These are phyloP conservation scores for Ceratocystis papillata DNA, from an alignment of 2,329 filamentous ascomycete genomes.

Conservation along the genomic window DNA sequence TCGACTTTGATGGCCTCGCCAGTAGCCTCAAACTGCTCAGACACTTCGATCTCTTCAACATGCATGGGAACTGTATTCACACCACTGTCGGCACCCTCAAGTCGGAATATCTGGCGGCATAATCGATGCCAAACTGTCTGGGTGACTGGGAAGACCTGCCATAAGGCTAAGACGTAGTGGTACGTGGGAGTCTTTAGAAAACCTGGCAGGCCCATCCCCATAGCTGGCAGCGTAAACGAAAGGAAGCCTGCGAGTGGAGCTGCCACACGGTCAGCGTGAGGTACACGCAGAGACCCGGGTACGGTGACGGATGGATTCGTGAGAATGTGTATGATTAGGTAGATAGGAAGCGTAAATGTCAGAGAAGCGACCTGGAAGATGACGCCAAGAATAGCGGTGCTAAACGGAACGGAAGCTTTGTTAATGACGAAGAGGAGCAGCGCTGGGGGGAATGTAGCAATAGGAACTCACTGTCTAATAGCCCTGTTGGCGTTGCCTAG, in stretches of 20 bases:
- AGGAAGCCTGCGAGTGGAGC: slow-evolving; percentile 4
- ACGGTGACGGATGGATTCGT: neutral
- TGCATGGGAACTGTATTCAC: neutral
- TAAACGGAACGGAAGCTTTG: neutral
- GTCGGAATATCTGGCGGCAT: neutral
- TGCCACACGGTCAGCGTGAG: neutral
- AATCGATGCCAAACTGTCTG: neutral
- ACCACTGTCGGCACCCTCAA: neutral
- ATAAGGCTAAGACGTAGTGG: slow-evolving; percentile 17
- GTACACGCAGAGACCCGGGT: neutral
- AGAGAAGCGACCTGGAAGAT: slow-evolving; percentile 15
- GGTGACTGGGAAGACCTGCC: slow-evolving; percentile 20
- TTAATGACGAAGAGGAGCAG: neutral
- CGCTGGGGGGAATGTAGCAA: neutral
- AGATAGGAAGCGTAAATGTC: slow-evolving; percentile 17
- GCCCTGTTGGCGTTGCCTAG: slow-evolving; percentile 9
- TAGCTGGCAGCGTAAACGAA: slow-evolving; percentile 10
- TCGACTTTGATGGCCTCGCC: neutral
- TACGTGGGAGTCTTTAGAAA: neutral
- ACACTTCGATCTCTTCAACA: neutral
- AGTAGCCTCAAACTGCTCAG: neutral
- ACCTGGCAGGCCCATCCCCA: slow-evolving; percentile 10
- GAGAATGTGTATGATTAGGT: slow-evolving; percentile 16
- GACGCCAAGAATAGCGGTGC: slow-evolving; percentile 18
- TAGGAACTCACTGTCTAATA: slow-evolving; percentile 13